These are phyloP conservation scores for Rhizomucor pusillus DNA, from an alignment of 371 early-diverging fungal species.

Conservation along the genomic window DNA sequence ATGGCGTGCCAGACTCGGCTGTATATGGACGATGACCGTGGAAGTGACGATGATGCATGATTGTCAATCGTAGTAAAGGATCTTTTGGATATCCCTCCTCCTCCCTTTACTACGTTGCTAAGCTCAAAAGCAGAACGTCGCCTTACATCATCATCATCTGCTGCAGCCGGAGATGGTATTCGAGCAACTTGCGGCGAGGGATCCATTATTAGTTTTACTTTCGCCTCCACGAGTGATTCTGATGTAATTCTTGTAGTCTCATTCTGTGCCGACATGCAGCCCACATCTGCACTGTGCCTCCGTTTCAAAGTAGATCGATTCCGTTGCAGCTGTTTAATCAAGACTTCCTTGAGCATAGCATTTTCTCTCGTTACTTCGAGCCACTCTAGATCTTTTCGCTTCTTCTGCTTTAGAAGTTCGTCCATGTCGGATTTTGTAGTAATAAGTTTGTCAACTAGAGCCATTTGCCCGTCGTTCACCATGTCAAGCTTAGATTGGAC, in stretches of 20 bases:
- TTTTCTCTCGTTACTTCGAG: constrained; percentile 14
- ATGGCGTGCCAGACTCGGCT: constrained; percentile 24
- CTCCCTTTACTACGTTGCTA: no score
- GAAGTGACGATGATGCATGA: no score
- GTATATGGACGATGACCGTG: constrained; percentile 22
- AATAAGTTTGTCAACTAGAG: constrained; percentile 33
- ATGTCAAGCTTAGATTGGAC: constrained; percentile 31
- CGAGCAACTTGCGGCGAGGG: background rate
- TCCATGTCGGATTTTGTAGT: constrained; percentile 32
- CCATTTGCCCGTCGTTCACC: constrained; percentile 46
- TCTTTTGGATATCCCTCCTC: background rate
- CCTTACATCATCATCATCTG: no score
- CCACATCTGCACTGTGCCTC: no score
- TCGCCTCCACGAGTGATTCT: background rate
- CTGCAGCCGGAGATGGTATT: no score
- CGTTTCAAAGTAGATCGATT: background rate
- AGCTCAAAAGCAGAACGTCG: no score
- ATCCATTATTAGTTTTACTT: background rate
- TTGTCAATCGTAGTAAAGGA: no score
- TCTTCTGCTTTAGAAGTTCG: constrained; percentile 21
- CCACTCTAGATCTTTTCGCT: constrained; percentile 20
- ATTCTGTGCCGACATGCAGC: no score
- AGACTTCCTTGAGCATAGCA: constrained; percentile 7
- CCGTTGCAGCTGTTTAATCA: background rate
- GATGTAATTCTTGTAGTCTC: no score